Conservation (phyloP, 2,329 filamentous ascomycete species). For the Phaeosphaeriaceae sp. region DNA sequence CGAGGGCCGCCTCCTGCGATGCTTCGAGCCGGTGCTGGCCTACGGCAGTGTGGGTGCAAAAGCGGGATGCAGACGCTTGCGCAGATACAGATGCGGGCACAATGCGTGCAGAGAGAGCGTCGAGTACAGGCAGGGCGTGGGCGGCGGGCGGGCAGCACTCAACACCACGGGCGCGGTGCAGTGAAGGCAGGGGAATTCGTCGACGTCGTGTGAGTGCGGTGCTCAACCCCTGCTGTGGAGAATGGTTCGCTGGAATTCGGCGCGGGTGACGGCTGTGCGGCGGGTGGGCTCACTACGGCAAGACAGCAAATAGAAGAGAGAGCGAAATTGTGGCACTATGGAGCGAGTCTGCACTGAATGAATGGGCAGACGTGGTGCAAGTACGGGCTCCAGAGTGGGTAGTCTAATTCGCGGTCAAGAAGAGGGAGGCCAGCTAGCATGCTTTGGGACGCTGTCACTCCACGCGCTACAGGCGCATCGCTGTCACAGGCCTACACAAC, state of each 20-base stretch:
- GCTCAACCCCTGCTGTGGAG: slow-evolving; percentile 28
- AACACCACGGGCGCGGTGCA: neutral
- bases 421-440: slow-evolving; percentile 20
- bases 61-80: neutral
- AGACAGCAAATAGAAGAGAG: neutral
- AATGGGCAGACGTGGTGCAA: slow-evolving; percentile 9
- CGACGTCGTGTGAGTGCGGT: slow-evolving; percentile 3
- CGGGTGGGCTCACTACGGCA: neutral
- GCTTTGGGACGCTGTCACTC: slow-evolving; percentile 17
- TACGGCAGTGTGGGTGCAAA: neutral
- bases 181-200: slow-evolving; percentile 12
- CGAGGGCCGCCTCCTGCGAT: neutral
- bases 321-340: neutral
- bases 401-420: slow-evolving; percentile 14
- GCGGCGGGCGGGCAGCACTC: neutral
- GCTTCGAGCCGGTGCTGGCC: slow-evolving; percentile 1
- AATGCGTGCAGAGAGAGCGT: neutral
- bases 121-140: neutral
- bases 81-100: neutral
- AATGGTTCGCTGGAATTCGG: slow-evolving; percentile 25
- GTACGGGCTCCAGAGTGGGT: slow-evolving; percentile 6
- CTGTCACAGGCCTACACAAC: slow-evolving; percentile 10
- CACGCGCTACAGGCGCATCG: slow-evolving; percentile 1
- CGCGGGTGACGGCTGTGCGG: slow-evolving; percentile 3
- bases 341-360: neutral